Percentiles rank a stretch among this genome's conserved stretches.
phyloP scores from a whole-genome alignment of 495 filamentous ascomycete genomes.

The Aspergillus nidulans region DNA sequence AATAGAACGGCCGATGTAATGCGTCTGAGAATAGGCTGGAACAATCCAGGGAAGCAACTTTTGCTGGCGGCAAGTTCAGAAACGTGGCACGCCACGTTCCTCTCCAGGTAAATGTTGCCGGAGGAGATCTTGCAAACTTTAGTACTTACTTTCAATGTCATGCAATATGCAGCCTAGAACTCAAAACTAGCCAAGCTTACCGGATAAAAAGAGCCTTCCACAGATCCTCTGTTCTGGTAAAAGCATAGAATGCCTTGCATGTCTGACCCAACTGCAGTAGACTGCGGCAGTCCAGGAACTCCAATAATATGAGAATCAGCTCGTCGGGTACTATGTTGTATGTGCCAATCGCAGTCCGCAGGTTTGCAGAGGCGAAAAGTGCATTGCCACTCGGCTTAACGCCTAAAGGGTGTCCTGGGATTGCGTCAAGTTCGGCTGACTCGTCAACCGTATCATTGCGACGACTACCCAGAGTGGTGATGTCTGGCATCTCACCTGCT shows the following conservation, averaged over 20 bases:
- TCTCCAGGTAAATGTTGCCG: conserved; percentile 62
- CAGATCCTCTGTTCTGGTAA: conserved; percentile 77
- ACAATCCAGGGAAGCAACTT: conserved; percentile 55
- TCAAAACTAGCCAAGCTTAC: conserved; percentile 51
- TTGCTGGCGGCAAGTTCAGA: conserved; percentile 55
- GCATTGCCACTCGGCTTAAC: conserved; percentile 89
- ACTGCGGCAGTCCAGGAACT: conserved; percentile 60
- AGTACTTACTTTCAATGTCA: neutral
- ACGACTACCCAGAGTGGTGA: conserved; percentile 17
- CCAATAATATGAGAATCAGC: conserved; percentile 69
- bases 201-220: conserved; percentile 84
- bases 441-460: conserved; percentile 14
- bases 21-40: conserved; percentile 84
- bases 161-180: conserved; percentile 1
- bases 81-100: conserved; percentile 85
- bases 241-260: conserved; percentile 87
- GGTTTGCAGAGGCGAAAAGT: conserved; percentile 59
- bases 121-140: conserved; percentile 29
- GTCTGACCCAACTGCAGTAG: conserved; percentile 69
- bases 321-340: conserved; percentile 75
- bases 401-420: conserved; percentile 77
- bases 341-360: conserved; percentile 58
- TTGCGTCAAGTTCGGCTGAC: conserved; percentile 28
- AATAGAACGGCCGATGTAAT: conserved; percentile 87
- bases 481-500: conserved; percentile 25